Evolutionary conservation across 345 rosid species (phyloP).

Genomic region (Ricinus communis): DNA sequence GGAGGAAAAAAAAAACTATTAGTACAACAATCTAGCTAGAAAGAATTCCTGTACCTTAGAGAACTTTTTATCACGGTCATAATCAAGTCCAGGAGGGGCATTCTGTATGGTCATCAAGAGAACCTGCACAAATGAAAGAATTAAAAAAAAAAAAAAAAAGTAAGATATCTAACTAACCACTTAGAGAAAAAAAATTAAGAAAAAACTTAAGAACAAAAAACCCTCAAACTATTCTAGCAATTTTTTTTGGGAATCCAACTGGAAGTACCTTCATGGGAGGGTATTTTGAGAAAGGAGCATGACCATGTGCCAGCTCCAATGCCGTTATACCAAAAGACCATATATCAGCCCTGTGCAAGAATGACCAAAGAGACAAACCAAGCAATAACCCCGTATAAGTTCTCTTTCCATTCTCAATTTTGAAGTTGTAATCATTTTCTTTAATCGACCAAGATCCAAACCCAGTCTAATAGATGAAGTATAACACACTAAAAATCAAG

Average conservation of each 20-base stretch:
- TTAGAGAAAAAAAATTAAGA: neutral
- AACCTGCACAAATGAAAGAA: constrained; percentile 53
- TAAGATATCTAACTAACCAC: constrained; percentile 6
- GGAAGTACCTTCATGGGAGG: constrained; percentile 95
- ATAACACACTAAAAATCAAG: neutral
- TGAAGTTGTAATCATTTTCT: constrained; percentile 1
- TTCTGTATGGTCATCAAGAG: constrained; percentile 98
- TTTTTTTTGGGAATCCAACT: neutral
- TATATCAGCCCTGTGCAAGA: constrained; percentile 83
- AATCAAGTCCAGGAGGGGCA: constrained; percentile 98
- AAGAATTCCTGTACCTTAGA: constrained; percentile 92
- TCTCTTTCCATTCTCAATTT: constrained; percentile 1
- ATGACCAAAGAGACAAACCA: constrained; percentile 19
- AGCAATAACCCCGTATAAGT: constrained; percentile 23
- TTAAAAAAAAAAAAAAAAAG: neutral
- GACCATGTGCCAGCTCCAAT: constrained; percentile 97
- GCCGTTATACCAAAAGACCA: constrained; percentile 99
- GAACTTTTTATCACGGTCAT: constrained; percentile 96
- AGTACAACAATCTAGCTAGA: constrained; percentile 40
- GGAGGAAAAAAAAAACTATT: neutral
- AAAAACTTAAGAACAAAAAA: too few species aligned
- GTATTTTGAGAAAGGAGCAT: constrained; percentile 96
- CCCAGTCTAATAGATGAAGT: too few species aligned
- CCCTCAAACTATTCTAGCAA: neutral
- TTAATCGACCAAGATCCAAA: neutral